Evolutionary conservation across 352 stramenopile genomes (phyloP).

Genomic region (Hyaloperonospora brassicae): DNA sequence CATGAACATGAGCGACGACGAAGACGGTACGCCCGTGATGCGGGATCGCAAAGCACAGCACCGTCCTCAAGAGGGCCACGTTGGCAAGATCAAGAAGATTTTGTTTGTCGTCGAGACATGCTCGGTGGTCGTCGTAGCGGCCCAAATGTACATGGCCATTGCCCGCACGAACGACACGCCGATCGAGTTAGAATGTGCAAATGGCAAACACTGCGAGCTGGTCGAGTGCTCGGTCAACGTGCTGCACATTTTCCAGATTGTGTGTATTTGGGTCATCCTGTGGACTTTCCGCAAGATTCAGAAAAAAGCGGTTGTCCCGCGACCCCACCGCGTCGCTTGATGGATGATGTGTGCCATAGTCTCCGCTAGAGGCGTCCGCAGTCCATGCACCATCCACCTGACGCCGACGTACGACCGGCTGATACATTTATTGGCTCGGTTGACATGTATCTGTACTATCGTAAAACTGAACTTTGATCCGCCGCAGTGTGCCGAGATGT

Average conservation of each 20-base stretch:
- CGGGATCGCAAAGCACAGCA: constrained; percentile 12
- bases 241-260: constrained; percentile 42
- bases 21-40: constrained; percentile 20
- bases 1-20: constrained; percentile 34
- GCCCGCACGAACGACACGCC: constrained; percentile 22
- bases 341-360: constrained; percentile 13
- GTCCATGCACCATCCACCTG: too few species aligned
- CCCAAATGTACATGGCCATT: constrained; percentile 49
- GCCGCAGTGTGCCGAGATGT: too few species aligned
- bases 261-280: constrained; percentile 30
- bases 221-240: constrained; percentile 33
- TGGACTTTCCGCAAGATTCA: constrained; percentile 37
- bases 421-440: too few species aligned
- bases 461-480: too few species aligned
- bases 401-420: too few species aligned
- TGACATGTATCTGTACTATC: too few species aligned
- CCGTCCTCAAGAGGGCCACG: constrained; percentile 26
- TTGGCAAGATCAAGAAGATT: constrained; percentile 40
- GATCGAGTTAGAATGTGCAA: constrained; percentile 52
- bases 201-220: constrained; percentile 42
- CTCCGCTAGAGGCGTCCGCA: neutral
- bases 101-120: constrained; percentile 30
- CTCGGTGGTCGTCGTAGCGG: constrained; percentile 29
- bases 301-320: constrained; percentile 30
- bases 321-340: constrained; percentile 17